Conservation (phyloP, 805 yeast species). For the Blastobotrys chiropterorum region DNA sequence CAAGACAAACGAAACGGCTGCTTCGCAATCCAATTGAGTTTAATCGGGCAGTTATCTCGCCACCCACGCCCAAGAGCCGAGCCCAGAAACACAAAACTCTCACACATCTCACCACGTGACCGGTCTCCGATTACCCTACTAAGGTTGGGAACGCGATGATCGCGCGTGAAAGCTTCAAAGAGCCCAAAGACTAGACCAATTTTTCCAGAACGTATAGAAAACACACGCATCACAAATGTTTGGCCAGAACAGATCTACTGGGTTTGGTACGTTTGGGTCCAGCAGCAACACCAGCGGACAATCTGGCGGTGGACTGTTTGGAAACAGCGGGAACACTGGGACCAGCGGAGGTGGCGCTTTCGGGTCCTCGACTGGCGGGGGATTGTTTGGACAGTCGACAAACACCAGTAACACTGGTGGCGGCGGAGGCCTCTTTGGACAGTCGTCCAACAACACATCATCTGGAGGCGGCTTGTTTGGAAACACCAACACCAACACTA, state of each 20-base stretch:
- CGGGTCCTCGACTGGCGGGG: conserved; percentile 14
- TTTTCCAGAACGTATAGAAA: not conserved
- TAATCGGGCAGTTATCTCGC: no score
- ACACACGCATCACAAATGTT: conserved; percentile 9
- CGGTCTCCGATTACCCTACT: not conserved
- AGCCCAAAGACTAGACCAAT: not conserved
- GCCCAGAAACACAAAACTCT: no score
- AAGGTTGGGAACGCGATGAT: not conserved
- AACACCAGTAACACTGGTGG: conserved; percentile 3
- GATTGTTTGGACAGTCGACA: conserved; percentile 16
- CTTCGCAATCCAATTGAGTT: no score
- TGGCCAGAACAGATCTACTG: conserved; percentile 19
- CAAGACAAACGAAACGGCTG: no score
- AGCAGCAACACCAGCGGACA: conserved; percentile 15
- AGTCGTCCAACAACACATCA: conserved; percentile 8
- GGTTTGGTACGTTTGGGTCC: conserved; percentile 10
- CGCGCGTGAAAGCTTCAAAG: not conserved
- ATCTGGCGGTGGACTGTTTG: conserved; percentile 21
- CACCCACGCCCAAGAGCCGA: no score
- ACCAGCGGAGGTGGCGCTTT: conserved; percentile 18
- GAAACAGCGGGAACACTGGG: conserved; percentile 11
- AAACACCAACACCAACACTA: conserved; percentile 9
- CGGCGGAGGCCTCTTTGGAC: conserved; percentile 10
- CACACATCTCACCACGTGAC: not conserved
- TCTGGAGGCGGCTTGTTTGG: conserved; percentile 20